Conservation (phyloP, 306 rosid genomes). For the Coriaria nepalensis region DNA sequence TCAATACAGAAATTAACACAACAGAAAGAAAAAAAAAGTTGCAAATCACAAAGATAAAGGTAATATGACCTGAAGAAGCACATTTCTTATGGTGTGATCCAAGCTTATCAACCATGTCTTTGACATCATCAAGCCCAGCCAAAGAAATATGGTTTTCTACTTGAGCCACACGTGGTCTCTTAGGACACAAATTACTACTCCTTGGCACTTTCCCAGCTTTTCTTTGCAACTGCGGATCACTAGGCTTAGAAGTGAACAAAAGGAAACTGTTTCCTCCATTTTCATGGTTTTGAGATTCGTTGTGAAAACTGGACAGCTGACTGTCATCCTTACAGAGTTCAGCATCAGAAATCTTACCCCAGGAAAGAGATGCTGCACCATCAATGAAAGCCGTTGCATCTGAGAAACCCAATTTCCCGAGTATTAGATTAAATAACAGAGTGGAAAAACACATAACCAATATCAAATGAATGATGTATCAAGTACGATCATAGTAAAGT, state of each 20-base stretch:
- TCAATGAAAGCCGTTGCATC: slow-evolving; percentile 32
- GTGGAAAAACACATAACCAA: neutral
- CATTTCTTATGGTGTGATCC: slow-evolving; percentile 35
- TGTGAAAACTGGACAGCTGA: slow-evolving; percentile 21
- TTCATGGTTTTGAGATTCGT: slow-evolving; percentile 20
- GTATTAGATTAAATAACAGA: slow-evolving; percentile 11
- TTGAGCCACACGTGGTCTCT: slow-evolving; percentile 45
- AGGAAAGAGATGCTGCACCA: slow-evolving; percentile 27
- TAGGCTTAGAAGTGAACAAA: slow-evolving; percentile 27
- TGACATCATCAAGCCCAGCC: slow-evolving; percentile 37
- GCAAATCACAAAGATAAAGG: neutral
- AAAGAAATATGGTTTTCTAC: slow-evolving; percentile 28
- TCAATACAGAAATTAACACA: neutral
- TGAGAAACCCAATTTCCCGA: slow-evolving; percentile 23
- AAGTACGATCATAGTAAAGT: no score
- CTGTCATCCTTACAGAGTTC: slow-evolving; percentile 30
- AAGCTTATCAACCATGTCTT: slow-evolving; percentile 37
- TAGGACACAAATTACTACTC: slow-evolving; percentile 35
- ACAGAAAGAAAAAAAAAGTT: neutral
- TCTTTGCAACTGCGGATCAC: slow-evolving; percentile 31
- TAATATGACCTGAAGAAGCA: slow-evolving; percentile 43
- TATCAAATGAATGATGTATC: slow-evolving; percentile 5
- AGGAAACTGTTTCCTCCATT: slow-evolving; percentile 26
- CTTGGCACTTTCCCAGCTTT: slow-evolving; percentile 43
- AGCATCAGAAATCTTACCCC: slow-evolving; percentile 22